phyloP scores from a whole-genome alignment of 2,329 filamentous ascomycete species.

The Aspergillus calidoustus region DNA sequence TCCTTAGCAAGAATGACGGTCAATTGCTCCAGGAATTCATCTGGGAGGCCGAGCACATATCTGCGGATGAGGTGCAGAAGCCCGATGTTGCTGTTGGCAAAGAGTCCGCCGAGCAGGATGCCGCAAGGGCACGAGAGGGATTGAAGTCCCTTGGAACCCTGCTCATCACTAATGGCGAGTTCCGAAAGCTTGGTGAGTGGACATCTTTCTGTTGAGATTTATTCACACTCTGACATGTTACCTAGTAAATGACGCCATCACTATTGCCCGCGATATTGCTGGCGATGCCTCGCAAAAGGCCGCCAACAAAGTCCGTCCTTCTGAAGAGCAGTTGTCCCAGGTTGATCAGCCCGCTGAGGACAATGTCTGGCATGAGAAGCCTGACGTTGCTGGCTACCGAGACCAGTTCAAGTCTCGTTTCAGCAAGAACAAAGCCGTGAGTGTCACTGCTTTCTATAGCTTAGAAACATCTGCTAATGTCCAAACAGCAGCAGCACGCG shows the following conservation, averaged over 20 bases:
- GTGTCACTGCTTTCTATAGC: conserved; percentile 25
- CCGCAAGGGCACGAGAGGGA: conserved; percentile 80
- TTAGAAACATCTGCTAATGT: not conserved
- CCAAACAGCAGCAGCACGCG: conserved; percentile 50
- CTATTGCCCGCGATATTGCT: conserved; percentile 86
- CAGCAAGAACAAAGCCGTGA: conserved; percentile 61
- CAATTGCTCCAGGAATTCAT: conserved; percentile 96
- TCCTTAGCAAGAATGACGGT: conserved; percentile 93
- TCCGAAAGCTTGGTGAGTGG: conserved; percentile 80
- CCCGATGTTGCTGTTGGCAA: conserved; percentile 74
- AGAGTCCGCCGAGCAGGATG: conserved; percentile 79
- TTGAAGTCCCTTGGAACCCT: conserved; percentile 86
- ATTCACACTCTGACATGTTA: not conserved
- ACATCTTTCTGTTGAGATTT: not conserved
- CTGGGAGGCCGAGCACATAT: conserved; percentile 84
- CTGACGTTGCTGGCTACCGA: conserved; percentile 71
- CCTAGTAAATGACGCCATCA: conserved; percentile 73
- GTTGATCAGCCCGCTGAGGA: conserved; percentile 86
- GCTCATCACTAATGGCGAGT: conserved; percentile 93
- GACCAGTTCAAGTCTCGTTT: conserved; percentile 66
- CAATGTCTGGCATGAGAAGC: conserved; percentile 91
- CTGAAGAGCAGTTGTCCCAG: conserved; percentile 73
- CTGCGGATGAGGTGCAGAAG: conserved; percentile 62
- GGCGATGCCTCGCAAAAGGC: conserved; percentile 85
- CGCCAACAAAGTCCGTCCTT: conserved; percentile 75